Evolutionary conservation across 2,329 filamentous ascomycete species (phyloP).

Genomic region (Drechslerella coelobrocha): DNA sequence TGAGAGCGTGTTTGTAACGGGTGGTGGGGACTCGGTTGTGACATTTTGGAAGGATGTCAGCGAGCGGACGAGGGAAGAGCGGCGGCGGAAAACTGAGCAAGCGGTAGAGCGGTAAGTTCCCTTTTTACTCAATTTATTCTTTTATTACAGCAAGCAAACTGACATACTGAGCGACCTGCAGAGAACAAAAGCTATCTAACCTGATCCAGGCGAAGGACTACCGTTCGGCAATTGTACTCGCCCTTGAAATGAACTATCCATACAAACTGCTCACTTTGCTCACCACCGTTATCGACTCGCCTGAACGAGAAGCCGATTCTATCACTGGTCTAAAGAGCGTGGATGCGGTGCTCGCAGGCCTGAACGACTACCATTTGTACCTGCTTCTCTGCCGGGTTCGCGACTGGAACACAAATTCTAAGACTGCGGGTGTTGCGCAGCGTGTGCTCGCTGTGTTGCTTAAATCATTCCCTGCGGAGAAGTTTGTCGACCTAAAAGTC

Average conservation of each 20-base stretch:
- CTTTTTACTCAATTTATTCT: neutral
- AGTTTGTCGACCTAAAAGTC: constrained; percentile 72
- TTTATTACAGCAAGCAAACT: neutral
- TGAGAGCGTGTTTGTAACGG: constrained; percentile 75
- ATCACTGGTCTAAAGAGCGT: constrained; percentile 66
- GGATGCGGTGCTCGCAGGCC: constrained; percentile 78
- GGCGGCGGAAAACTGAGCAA: constrained; percentile 65
- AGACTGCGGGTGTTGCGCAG: constrained; percentile 84
- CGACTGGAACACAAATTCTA: constrained; percentile 97
- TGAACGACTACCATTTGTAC: constrained; percentile 87
- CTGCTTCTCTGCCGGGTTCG: constrained; percentile 79
- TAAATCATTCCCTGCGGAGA: constrained; percentile 77
- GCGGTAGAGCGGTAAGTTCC: constrained; percentile 74
- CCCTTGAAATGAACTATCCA: constrained; percentile 92
- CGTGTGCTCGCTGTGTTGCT: constrained; percentile 80
- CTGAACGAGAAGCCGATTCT: constrained; percentile 57
- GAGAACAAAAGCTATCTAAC: constrained; percentile 88
- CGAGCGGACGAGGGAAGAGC: constrained; percentile 73
- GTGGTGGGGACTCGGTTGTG: constrained; percentile 87
- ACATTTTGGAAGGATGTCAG: constrained; percentile 97
- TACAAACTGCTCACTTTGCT: constrained; percentile 84
- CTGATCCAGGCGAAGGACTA: constrained; percentile 87
- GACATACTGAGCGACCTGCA: neutral
- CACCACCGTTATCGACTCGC: constrained; percentile 72
- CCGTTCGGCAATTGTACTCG: constrained; percentile 88